Evolutionary conservation across 75 land plant genomes (phyloP), one percentile per base, ranked within the genome.

Genomic region (Pinus tabuliformis): DNA sequence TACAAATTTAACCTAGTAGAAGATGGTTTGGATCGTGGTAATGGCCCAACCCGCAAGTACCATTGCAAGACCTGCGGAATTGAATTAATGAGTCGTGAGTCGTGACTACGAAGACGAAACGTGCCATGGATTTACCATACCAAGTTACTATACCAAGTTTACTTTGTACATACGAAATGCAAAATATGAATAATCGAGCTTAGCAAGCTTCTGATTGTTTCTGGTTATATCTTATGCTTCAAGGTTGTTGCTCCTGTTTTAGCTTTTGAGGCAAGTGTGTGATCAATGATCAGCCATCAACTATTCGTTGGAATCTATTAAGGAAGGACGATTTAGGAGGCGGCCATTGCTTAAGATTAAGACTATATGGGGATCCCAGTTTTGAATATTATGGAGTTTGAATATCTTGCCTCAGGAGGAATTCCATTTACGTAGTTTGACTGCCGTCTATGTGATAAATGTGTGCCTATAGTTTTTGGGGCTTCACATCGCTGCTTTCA

Each of bases 1-100:
- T 73, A 24, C 58, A 56, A 73, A 54, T 73, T 73, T 24, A 54
- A 54, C 45, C 22, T 68, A 68, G 42, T 22, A 42, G 49, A 68
- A 68, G 72, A 68, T 66, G 70, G 39, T 68, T 68, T 68, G 5
- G 49, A n/a, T 68, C 72, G 72, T 68, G 42, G 39, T 30, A 39
- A 68, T 18, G 37, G 3, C 71, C 49, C 21, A 21, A 45, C 49
- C 42, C 71, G 11, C 49, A 45, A 39, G 42, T 42, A 42, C 52
- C 52, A 8, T 66, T 39, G 14, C n/a, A 17, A 65, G 45, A 17
- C 45, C 8, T 5, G 5, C 12, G 70, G 11, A 66, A 20, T 18
- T 18, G 45, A 66, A 45, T 11, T 66, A 66, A 45, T 66, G 52
- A 45, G 52, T 45, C 1, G 8, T 45, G 45, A 37, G 39, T 42